Base-by-base conservation (phyloP, 352 stramenopile genomes). In the Phytophthora hybrid region DNA sequence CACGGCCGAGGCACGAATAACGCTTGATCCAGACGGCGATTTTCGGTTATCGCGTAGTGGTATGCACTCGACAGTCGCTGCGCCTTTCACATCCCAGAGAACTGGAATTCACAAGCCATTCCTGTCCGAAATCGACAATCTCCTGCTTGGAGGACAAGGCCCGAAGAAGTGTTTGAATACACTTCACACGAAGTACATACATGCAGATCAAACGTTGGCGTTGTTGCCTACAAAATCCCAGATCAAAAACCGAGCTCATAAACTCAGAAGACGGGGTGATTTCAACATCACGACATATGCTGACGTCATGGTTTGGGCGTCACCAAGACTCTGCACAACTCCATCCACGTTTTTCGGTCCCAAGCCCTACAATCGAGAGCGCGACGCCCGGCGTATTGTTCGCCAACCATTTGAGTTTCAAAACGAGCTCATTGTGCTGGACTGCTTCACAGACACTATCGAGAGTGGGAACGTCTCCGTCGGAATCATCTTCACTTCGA, bases 61-160 rank as follows among this genome's bases (percentile, higher is more conserved):
- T 39, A 39, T 44, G 8, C 51, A 55, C 34, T 47, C 61, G n/a
- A 55, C 19, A 8, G n/a, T 32, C 9, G 19, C 29, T 11, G 23
- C 51, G 41, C 31, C 49, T 4, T n/a, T 49, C 2, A 4, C n/a
- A 4, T 39, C 60, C 3, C 49, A 66, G 21, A 4, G 49, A 49
- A 51, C 49, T 14, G 32, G 51, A 3, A 68, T 68, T 60, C 51
- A 61, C 23, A 68, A 53, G 13, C 34, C 61, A 47, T 54, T 61
- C 10, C 29, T 68, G 21, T 11, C 37, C 3, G 57, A 63, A 1
- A 55, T 44, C 37, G 53, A 63, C 46, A 10, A 10, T 31, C 13
- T 63, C 9, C 37, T 55, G 3, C 57, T 65, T 23, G 44, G 61
- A 19, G 49, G 59, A 21, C 41, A 57, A 51, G 34, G 57, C 16